These are phyloP conservation scores for Fraxinus velutina DNA, from an alignment of 305 asterid genomes.

Conservation along the genomic window DNA sequence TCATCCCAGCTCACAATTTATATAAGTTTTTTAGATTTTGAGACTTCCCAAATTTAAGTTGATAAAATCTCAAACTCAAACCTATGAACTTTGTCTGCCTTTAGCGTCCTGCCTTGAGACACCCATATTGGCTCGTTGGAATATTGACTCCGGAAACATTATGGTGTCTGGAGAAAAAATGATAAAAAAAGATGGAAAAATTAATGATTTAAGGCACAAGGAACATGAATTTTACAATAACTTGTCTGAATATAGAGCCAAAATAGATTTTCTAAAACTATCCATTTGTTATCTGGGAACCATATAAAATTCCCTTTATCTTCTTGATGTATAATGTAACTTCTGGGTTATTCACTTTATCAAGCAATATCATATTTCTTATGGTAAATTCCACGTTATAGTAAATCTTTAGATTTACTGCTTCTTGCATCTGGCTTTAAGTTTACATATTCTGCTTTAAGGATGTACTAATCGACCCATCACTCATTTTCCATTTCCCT, in stretches of 20 bases:
- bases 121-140: not conserved
- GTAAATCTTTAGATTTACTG: not conserved
- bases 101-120: not conserved
- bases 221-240: not conserved
- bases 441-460: not conserved
- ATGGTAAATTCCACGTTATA: not conserved
- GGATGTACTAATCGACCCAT: not conserved
- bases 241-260: not conserved
- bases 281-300: not conserved
- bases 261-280: not conserved
- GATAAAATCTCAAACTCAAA: not conserved
- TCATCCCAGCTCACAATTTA: not conserved
- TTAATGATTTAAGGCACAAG: not conserved
- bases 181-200: not conserved
- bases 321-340: not conserved
- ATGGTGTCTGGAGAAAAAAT: not conserved
- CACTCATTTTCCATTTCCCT: not conserved
- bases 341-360: not conserved
- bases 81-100: not conserved
- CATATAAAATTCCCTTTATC: not conserved
- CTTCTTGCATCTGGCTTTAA: not conserved
- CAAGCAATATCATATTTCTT: not conserved
- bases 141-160: not conserved
- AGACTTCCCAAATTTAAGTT: not conserved
- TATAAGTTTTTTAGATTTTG: not conserved